These are phyloP conservation scores for Neurospora intermedia DNA, from an alignment of 495 filamentous ascomycete species.

Conservation along the genomic window DNA sequence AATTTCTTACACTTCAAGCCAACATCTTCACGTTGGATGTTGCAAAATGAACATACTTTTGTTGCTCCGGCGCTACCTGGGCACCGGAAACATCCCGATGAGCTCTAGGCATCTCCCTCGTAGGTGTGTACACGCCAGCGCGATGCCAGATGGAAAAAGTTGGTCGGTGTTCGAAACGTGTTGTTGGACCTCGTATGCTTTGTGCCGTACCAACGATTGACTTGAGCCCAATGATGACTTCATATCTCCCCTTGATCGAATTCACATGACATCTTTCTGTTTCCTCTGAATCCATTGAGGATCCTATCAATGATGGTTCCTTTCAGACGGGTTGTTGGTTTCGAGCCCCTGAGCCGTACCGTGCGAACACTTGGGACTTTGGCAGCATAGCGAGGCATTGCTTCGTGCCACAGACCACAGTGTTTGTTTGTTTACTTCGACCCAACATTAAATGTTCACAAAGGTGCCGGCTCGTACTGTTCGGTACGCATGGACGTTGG, in stretches of 20 bases:
- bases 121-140: background rate
- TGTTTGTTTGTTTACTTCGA: no score
- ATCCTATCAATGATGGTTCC: background rate
- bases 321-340: background rate
- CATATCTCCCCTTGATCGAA: background rate
- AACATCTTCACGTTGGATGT: no score
- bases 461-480: no score
- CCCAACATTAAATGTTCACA: no score
- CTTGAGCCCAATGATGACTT: background rate
- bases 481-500: no score
- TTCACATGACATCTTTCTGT: background rate
- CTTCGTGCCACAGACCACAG: no score
- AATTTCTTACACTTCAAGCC: no score
- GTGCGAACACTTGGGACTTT: background rate
- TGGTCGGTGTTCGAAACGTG: background rate
- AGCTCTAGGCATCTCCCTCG: background rate
- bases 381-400: background rate
- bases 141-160: background rate
- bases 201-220: background rate
- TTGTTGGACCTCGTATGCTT: background rate
- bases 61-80: no score
- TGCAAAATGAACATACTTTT: no score
- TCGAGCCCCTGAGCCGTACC: background rate
- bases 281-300: background rate
- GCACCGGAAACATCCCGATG: background rate